Evolutionary conservation across 805 yeast species (phyloP).

Genomic region (Debaryomyces prosopidis): DNA sequence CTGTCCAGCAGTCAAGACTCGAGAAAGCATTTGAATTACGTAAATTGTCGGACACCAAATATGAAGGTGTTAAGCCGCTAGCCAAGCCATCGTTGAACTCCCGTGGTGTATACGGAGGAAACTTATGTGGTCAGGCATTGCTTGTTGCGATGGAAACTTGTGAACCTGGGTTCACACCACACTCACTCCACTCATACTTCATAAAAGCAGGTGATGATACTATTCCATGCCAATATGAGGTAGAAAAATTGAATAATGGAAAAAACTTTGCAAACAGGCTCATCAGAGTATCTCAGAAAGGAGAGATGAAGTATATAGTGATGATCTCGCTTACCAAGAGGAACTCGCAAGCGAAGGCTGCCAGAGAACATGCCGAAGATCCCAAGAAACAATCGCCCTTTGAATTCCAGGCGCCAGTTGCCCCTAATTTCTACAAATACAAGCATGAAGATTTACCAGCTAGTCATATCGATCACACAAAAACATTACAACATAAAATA

Average conservation of each 20-base stretch:
- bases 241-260: slow-evolving; percentile 36
- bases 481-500: slow-evolving; percentile 24
- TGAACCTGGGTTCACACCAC: slow-evolving; percentile 35
- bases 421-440: slow-evolving; percentile 20
- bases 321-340: slow-evolving; percentile 36
- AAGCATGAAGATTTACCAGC: slow-evolving; percentile 17
- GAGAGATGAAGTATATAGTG: slow-evolving; percentile 29
- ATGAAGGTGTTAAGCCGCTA: slow-evolving; percentile 25
- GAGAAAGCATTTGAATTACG: slow-evolving; percentile 12
- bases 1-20: slow-evolving; percentile 4
- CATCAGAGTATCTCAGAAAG: slow-evolving; percentile 31
- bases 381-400: slow-evolving; percentile 28
- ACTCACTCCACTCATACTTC: slow-evolving; percentile 41
- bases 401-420: slow-evolving; percentile 27
- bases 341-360: slow-evolving; percentile 22
- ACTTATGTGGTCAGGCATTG: slow-evolving; percentile 33
- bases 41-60: slow-evolving; percentile 9
- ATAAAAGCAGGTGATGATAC: slow-evolving; percentile 38
- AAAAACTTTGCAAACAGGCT: slow-evolving; percentile 35
- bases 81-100: slow-evolving; percentile 27
- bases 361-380: slow-evolving; percentile 13
- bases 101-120: slow-evolving; percentile 45
- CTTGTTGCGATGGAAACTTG: slow-evolving; percentile 36
- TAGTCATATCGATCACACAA: slow-evolving; percentile 15
- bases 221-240: slow-evolving; percentile 28